Percentiles rank a stretch among this genome's conserved stretches.
Conservation (phyloP, 176 grass and related monocot genomes). For the sorghum (Sorghum bicolor) region DNA sequence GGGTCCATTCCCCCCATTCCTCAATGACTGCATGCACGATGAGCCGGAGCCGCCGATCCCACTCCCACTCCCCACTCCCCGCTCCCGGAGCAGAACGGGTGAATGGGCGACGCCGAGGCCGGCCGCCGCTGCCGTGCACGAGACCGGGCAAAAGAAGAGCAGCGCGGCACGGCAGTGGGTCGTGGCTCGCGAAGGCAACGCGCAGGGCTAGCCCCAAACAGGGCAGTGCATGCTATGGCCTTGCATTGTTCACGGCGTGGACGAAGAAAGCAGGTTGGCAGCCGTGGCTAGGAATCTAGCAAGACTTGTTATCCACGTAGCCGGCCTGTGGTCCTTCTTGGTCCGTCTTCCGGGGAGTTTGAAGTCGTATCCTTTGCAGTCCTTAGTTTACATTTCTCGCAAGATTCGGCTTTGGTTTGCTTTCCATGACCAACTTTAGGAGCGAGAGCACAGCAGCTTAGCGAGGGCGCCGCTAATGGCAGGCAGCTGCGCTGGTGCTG, state of each 20-base stretch:
- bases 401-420: slow-evolving; percentile 43
- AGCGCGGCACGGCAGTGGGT: slow-evolving; percentile 13
- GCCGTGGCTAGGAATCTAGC: slow-evolving; percentile 48
- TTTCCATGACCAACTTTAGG: slow-evolving; percentile 27
- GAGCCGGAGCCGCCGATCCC: background rate
- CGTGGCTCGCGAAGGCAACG: slow-evolving; percentile 43
- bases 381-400: slow-evolving; percentile 41
- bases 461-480: slow-evolving; percentile 43
- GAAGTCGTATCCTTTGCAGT: slow-evolving; percentile 60
- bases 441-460: slow-evolving; percentile 1
- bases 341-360: slow-evolving; percentile 51
- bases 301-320: slow-evolving; percentile 50
- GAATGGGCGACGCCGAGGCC: slow-evolving; percentile 39
- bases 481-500: slow-evolving; percentile 28
- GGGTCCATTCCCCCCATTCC: slow-evolving; percentile 41
- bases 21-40: slow-evolving; percentile 37
- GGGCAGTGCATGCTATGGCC: slow-evolving; percentile 3
- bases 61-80: no score
- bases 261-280: slow-evolving; percentile 27
- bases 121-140: slow-evolving; percentile 45
- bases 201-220: slow-evolving; percentile 12
- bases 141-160: slow-evolving; percentile 14
- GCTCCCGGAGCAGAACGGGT: slow-evolving; percentile 29
- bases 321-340: slow-evolving; percentile 16
- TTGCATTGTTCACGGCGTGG: slow-evolving; percentile 7